A percentile compares a stretch with the other conserved stretches of the same genome.
These are phyloP conservation scores for Ehretia macrophylla DNA, from an alignment of 257 asterid genomes.

Conservation along the genomic window DNA sequence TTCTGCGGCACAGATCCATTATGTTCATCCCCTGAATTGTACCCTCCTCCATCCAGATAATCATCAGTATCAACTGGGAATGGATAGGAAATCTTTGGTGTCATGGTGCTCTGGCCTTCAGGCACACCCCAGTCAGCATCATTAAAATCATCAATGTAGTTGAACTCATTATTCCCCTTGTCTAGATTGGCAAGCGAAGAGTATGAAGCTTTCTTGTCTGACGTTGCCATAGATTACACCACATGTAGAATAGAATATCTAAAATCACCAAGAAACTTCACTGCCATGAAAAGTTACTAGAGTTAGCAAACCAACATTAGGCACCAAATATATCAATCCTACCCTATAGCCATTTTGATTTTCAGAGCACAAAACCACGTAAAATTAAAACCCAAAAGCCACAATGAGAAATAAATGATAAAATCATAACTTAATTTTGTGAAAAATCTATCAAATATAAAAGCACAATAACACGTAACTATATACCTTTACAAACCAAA, in stretches of 20 bases:
- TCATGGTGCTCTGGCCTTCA: conserved; percentile 16
- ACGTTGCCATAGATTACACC: conserved; percentile 24
- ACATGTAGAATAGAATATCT: conserved; percentile 1
- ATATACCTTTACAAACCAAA: too few species aligned
- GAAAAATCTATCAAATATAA: too few species aligned
- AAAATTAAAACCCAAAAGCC: neutral
- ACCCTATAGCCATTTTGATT: too few species aligned
- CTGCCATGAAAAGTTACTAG: conserved; percentile 9
- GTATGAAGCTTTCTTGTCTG: conserved; percentile 30
- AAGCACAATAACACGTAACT: too few species aligned
- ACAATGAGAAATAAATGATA: too few species aligned
- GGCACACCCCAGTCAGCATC: conserved; percentile 28
- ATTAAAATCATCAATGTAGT: conserved; percentile 29
- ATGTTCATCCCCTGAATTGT: conserved; percentile 56
- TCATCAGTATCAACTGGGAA: conserved; percentile 46
- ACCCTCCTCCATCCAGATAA: conserved; percentile 52
- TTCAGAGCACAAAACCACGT: conserved; percentile 2
- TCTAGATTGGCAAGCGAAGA: conserved; percentile 27
- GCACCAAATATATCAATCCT: neutral
- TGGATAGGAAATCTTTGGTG: conserved; percentile 44
- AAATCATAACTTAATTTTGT: too few species aligned
- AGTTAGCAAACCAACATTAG: neutral
- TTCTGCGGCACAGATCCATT: conserved; percentile 29
- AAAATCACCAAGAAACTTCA: conserved; percentile 8
- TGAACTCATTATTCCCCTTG: conserved; percentile 27